Evolutionary conservation across 148 eudicot species (phyloP).

Genomic region (Oxyria digyna): DNA sequence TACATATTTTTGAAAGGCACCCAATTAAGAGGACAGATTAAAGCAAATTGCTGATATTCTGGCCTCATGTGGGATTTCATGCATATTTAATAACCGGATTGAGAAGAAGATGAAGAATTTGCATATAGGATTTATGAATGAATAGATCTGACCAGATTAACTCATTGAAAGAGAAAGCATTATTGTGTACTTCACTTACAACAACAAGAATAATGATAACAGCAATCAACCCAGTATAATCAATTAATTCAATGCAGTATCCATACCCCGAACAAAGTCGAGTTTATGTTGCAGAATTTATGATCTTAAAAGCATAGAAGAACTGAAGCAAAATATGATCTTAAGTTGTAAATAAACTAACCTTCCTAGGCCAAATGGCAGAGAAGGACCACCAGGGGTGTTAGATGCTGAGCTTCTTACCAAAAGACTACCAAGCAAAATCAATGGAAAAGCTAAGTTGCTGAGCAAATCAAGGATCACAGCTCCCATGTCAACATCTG

Average conservation of each 20-base stretch:
- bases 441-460: conserved; percentile 70
- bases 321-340: no score
- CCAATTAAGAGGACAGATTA: not conserved
- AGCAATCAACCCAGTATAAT: no score
- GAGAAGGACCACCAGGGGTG: conserved; percentile 53
- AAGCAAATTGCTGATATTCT: not conserved
- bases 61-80: no score
- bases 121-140: not conserved
- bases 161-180: not conserved
- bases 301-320: no score
- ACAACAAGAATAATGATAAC: no score
- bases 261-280: no score
- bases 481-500: conserved; percentile 29
- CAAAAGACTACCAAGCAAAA: conserved; percentile 45
- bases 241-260: no score
- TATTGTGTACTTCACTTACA: not conserved
- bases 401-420: conserved; percentile 29
- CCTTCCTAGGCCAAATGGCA: conserved; percentile 87
- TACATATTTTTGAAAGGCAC: not conserved
- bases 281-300: no score
- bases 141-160: not conserved
- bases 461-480: conserved; percentile 49
- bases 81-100: no score
- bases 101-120: not conserved
- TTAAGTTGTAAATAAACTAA: conserved; percentile 9